Evolutionary conservation across 2,329 filamentous ascomycete species (phyloP), one percentile per base, ranked within the genome.

Genomic region (Xylariaceae sp.): DNA sequence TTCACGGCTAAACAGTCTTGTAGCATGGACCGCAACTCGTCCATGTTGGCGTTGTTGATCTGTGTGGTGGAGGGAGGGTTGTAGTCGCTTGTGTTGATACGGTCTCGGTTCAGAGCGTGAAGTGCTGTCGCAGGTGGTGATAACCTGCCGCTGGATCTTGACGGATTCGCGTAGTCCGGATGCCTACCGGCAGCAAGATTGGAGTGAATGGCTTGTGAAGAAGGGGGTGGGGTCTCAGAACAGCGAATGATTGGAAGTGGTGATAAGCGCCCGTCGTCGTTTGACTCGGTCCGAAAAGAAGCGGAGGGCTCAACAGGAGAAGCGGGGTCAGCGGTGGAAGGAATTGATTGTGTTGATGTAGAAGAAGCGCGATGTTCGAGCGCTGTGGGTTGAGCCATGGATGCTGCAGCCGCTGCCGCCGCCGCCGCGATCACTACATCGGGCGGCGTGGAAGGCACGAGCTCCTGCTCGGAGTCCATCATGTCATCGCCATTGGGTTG

Each of bases 21-120:
- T 53, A 87, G 71, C 80, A 86, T 82, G 57, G 73, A 73, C 11
- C 82, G 79, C 37, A 88, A 77, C 66, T 86, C 80, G 7, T 85
- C 82, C 2, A 77, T 67, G 1, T 81, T 76, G 0, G 82, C 83
- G 51, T 80, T 77, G 23, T 77, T 73, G 18, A 88, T 75, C 68
- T 82, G 78, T 3, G 79, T 72, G 0, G 76, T 69, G 1, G 77
- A 75, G 0, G 83, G 83, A 2, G 77, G 71, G 1, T 75, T 65
- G 60, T 78, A 84, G 34, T 80, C 80, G 15, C 65, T 61, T 4
- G 64, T 53, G 44, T 3, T 56, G 9, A 39, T 50, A 11, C 52
- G 60, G 39, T 65, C 61, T 37, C 62, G 64, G 15, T 56, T 59
- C 2, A 59, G 39, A n/a, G 45, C 23, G 13, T 63, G 64, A 9